Conservation (phyloP, 2,329 filamentous ascomycete species). For the Colletotrichum ledebouriae region DNA sequence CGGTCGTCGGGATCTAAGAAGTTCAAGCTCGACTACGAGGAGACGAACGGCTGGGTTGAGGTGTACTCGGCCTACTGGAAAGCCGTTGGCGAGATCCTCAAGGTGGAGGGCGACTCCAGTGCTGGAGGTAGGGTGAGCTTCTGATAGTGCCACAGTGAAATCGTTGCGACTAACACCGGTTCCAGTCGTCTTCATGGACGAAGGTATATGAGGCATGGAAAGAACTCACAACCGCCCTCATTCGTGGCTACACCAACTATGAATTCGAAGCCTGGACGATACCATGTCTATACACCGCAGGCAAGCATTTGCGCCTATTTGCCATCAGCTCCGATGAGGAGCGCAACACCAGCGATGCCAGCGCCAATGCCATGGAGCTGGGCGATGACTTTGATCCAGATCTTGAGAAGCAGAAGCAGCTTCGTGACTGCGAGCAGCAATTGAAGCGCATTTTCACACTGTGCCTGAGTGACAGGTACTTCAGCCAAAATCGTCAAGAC, state of each 20-base stretch:
- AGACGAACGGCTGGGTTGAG: slow-evolving; percentile 86
- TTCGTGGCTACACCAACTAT: slow-evolving; percentile 83
- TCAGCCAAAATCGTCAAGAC: slow-evolving; percentile 15
- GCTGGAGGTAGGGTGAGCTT: slow-evolving; percentile 49
- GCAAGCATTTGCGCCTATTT: slow-evolving; percentile 88
- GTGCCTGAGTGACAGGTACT: slow-evolving; percentile 88
- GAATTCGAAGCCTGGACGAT: slow-evolving; percentile 92
- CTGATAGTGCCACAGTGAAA: slow-evolving; percentile 10
- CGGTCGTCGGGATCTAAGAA: slow-evolving; percentile 57
- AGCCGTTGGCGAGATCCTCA: slow-evolving; percentile 79
- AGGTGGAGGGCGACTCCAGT: slow-evolving; percentile 67
- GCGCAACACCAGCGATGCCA: slow-evolving; percentile 55
- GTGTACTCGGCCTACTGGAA: slow-evolving; percentile 90
- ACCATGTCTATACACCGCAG: slow-evolving; percentile 87
- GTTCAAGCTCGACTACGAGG: slow-evolving; percentile 71
- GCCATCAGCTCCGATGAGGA: slow-evolving; percentile 92
- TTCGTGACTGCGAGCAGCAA: slow-evolving; percentile 91
- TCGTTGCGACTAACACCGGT: slow-evolving; percentile 6
- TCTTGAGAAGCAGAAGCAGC: slow-evolving; percentile 81
- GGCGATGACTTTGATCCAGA: slow-evolving; percentile 88
- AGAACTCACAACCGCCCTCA: slow-evolving; percentile 80
- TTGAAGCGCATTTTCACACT: slow-evolving; percentile 93
- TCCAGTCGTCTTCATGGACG: slow-evolving; percentile 73
- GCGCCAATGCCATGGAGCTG: slow-evolving; percentile 55
- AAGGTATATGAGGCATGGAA: slow-evolving; percentile 92